phyloP scores from a whole-genome alignment of 352 stramenopile genomes.

The Plasmopara muralis region DNA sequence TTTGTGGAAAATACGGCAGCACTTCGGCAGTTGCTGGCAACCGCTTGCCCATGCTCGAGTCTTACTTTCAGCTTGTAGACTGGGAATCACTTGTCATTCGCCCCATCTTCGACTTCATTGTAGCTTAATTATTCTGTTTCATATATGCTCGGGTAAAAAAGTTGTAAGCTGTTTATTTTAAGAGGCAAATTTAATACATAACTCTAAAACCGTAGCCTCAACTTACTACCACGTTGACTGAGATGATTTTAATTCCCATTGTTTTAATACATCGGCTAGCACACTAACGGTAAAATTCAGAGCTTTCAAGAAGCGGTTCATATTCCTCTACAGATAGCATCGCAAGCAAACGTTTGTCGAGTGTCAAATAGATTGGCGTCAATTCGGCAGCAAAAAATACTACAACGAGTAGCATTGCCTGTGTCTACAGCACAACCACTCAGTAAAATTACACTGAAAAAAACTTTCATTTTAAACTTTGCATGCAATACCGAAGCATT shows the following conservation, averaged over 20 bases:
- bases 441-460: background rate
- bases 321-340: conserved; percentile 83
- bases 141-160: background rate
- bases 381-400: conserved; percentile 77
- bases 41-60: conserved; percentile 79
- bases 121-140: conserved; percentile 4
- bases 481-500: conserved; percentile 45
- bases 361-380: conserved; percentile 70
- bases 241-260: no score
- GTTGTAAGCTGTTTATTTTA: background rate
- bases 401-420: conserved; percentile 77
- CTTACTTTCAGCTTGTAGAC: conserved; percentile 79
- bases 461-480: conserved; percentile 1
- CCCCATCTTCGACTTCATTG: conserved; percentile 69
- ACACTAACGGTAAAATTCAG: conserved; percentile 42
- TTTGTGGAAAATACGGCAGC: conserved; percentile 74
- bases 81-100: conserved; percentile 80
- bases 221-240: no score
- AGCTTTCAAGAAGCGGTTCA: conserved; percentile 58
- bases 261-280: conserved; percentile 8
- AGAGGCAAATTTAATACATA: background rate
- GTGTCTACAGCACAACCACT: conserved; percentile 30
- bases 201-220: no score
- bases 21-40: conserved; percentile 77
- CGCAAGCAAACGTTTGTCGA: conserved; percentile 62